Evolutionary conservation across 495 filamentous ascomycete genomes (phyloP).

Genomic region (Tetracladium setigerum): DNA sequence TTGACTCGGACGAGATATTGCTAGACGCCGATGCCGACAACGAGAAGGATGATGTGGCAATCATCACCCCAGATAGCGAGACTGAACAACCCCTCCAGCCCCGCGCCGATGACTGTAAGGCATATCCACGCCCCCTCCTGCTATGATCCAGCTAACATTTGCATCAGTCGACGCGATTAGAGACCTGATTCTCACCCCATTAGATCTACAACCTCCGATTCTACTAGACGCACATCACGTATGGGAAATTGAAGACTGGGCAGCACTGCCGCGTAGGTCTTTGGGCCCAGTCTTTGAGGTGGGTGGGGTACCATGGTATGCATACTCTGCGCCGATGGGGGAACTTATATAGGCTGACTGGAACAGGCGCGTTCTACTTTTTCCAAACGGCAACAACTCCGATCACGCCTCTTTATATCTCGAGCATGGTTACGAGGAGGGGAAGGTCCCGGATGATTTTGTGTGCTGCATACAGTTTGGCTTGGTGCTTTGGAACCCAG

Average conservation of each 20-base stretch:
- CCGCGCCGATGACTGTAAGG: conserved; percentile 68
- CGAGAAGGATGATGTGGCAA: conserved; percentile 75
- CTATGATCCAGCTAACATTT: conserved; percentile 9
- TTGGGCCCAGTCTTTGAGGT: conserved; percentile 85
- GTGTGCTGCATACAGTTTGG: conserved; percentile 95
- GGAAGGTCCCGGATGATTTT: conserved; percentile 71
- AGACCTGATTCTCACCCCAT: conserved; percentile 54
- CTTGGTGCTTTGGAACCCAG: conserved; percentile 87
- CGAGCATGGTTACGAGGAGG: conserved; percentile 76
- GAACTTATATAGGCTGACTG: conserved; percentile 15
- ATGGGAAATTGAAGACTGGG: conserved; percentile 83
- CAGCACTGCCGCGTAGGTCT: conserved; percentile 61
- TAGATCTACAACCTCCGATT: conserved; percentile 58
- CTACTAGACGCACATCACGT: conserved; percentile 72
- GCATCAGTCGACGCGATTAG: conserved; percentile 74
- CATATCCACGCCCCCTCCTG: conserved; percentile 11
- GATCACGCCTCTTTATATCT: conserved; percentile 93
- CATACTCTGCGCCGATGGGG: conserved; percentile 1
- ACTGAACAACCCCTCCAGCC: conserved; percentile 34
- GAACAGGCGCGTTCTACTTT: conserved; percentile 83
- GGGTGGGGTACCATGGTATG: conserved; percentile 82
- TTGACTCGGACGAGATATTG: conserved; percentile 56
- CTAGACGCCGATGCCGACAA: conserved; percentile 26
- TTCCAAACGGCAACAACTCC: conserved; percentile 87
- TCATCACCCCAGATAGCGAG: conserved; percentile 66